Evolutionary conservation across 805 yeast genomes (phyloP).

Genomic region (Cyberlindnera veronae): DNA sequence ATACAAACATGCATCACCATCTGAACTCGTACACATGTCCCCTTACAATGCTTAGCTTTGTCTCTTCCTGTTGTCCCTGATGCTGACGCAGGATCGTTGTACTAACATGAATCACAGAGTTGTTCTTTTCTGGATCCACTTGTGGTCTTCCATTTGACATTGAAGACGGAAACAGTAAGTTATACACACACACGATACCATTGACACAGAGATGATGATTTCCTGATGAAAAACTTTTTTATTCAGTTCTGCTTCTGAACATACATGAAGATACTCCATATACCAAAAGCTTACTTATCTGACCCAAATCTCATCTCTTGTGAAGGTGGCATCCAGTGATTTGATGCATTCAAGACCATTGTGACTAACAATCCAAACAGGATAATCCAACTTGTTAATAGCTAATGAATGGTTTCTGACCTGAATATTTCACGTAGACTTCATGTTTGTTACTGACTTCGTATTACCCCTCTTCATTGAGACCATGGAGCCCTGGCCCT

Average conservation of each 20-base stretch:
- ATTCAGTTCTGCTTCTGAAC: conserved; percentile 98
- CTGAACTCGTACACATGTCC: conserved; percentile 49
- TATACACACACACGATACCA: too few relatives aligned
- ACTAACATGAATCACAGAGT: conserved; percentile 4
- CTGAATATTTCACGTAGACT: too few relatives aligned
- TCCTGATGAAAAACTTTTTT: conserved; percentile 56
- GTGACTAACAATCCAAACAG: too few relatives aligned
- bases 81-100: neutral
- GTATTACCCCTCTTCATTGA: too few relatives aligned
- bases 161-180: too few relatives aligned
- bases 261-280: conserved; percentile 69
- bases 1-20: conserved; percentile 96
- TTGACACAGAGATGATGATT: conserved; percentile 1
- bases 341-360: too few relatives aligned
- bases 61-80: neutral
- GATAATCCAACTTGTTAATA: too few relatives aligned
- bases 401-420: too few relatives aligned
- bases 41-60: neutral
- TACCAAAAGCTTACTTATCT: conserved; percentile 50
- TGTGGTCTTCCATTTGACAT: neutral
- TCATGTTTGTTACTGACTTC: too few relatives aligned
- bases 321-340: too few relatives aligned
- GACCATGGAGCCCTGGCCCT: too few relatives aligned
- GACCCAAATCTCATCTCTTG: conserved; percentile 11
- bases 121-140: neutral